phyloP scores from a whole-genome alignment of 345 rosid species.

The Xanthoceras sorbifolium region DNA sequence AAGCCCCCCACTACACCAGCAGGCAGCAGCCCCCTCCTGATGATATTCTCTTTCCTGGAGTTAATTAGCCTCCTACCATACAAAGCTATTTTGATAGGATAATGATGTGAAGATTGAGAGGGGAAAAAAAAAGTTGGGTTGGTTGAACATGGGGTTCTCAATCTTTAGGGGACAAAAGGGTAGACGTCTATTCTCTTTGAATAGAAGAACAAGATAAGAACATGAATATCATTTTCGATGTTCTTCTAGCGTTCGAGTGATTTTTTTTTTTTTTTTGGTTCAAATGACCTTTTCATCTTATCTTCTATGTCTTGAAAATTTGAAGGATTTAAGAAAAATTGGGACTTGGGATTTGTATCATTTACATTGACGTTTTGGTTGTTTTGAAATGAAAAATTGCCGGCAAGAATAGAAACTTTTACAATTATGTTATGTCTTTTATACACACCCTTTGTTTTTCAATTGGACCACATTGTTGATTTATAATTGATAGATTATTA shows the following conservation, averaged over 20 bases:
- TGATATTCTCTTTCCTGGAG: background rate
- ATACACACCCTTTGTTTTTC: too few relatives aligned
- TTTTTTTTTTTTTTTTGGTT: background rate
- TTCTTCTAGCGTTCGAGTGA: too few relatives aligned
- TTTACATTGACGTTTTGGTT: background rate
- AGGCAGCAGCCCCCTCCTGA: background rate
- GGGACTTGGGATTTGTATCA: background rate
- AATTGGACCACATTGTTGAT: too few relatives aligned
- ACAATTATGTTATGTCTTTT: too few relatives aligned
- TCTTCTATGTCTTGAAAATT: background rate
- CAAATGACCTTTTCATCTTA: background rate
- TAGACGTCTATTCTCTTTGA: slow-evolving; percentile 10
- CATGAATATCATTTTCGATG: background rate
- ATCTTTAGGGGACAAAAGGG: slow-evolving; percentile 23
- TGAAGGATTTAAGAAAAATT: background rate
- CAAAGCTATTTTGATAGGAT: slow-evolving; percentile 15
- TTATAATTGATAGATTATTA: too few relatives aligned
- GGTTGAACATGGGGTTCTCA: slow-evolving; percentile 37
- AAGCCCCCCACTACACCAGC: slow-evolving; percentile 20
- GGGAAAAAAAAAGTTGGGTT: background rate
- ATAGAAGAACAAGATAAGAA: slow-evolving; percentile 1
- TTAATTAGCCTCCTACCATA: background rate
- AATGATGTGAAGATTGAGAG: slow-evolving; percentile 21
- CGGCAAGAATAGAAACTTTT: too few relatives aligned
- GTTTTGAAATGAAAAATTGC: too few relatives aligned